phyloP scores from a whole-genome alignment of 2,329 filamentous ascomycete genomes.

The Fusarium abutilonis region DNA sequence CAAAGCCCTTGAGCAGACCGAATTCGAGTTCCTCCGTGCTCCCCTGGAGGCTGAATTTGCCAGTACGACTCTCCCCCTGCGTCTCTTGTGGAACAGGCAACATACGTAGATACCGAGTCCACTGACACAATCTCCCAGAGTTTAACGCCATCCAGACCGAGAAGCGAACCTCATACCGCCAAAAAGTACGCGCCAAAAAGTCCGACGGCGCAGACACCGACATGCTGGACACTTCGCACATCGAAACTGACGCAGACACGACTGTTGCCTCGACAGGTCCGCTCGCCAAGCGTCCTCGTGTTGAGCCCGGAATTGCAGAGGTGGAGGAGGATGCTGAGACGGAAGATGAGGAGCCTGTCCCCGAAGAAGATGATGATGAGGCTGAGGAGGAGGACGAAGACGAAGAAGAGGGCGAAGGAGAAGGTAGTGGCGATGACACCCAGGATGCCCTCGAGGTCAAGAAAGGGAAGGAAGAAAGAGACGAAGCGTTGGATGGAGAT shows the following conservation, averaged over 20 bases:
- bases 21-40: conserved; percentile 76
- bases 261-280: conserved; percentile 47
- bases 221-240: conserved; percentile 50
- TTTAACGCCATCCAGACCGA: conserved; percentile 78
- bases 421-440: conserved; percentile 63
- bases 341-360: conserved; percentile 57
- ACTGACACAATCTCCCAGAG: conserved; percentile 55
- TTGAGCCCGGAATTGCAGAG: conserved; percentile 54
- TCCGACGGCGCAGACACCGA: conserved; percentile 50
- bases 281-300: conserved; percentile 58
- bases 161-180: conserved; percentile 77
- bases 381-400: conserved; percentile 53
- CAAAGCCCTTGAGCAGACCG: conserved; percentile 78
- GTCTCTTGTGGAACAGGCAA: neutral
- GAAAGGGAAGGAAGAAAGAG: conserved; percentile 59
- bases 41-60: conserved; percentile 79
- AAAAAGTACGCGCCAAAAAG: conserved; percentile 75
- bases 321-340: conserved; percentile 51
- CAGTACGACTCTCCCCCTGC: conserved; percentile 61
- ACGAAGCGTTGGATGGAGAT: conserved; percentile 71
- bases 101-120: neutral
- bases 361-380: conserved; percentile 59
- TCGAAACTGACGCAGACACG: conserved; percentile 48
- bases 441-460: conserved; percentile 64
- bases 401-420: conserved; percentile 52